Evolutionary conservation across 768 basidiomycete genomes (phyloP).

Genomic region (Gloeophyllum trabeum): DNA sequence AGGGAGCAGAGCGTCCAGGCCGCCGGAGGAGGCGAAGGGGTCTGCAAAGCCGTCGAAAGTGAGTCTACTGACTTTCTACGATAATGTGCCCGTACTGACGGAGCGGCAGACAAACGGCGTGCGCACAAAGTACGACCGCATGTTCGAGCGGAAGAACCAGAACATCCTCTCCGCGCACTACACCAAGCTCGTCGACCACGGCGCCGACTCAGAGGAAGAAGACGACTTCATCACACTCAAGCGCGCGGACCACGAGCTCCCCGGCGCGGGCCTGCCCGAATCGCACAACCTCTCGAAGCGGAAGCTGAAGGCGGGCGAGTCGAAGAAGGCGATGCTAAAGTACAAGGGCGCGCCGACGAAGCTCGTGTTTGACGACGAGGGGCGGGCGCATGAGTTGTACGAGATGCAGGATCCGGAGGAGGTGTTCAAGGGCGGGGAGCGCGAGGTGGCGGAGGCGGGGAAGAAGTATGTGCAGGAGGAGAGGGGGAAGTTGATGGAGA

Average conservation of each 20-base stretch:
- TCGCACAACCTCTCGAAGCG: constrained; percentile 69
- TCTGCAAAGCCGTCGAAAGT: background rate
- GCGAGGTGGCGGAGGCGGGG: constrained; percentile 56
- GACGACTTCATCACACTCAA: constrained; percentile 94
- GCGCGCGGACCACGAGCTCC: constrained; percentile 76
- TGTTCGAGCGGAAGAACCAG: constrained; percentile 96
- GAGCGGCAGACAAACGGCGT: constrained; percentile 29
- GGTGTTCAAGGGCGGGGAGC: constrained; percentile 49
- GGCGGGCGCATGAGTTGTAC: constrained; percentile 70
- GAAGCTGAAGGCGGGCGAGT: constrained; percentile 62
- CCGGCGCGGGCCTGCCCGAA: constrained; percentile 22
- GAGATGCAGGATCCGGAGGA: constrained; percentile 73
- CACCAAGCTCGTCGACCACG: constrained; percentile 73
- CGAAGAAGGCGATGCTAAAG: constrained; percentile 63
- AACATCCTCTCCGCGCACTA: constrained; percentile 87
- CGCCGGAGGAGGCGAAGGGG: background rate
- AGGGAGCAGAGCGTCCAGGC: background rate
- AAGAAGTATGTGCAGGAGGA: constrained; percentile 64
- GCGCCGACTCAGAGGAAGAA: constrained; percentile 26
- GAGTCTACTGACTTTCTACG: background rate
- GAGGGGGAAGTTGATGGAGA: constrained; percentile 54
- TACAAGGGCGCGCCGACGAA: constrained; percentile 52
- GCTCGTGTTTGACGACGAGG: constrained; percentile 86
- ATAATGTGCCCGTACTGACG: background rate
- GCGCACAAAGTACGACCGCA: constrained; percentile 92